Base-by-base conservation (phyloP, 1,139 yeast genomes). In the Suhomyces terraborum region DNA sequence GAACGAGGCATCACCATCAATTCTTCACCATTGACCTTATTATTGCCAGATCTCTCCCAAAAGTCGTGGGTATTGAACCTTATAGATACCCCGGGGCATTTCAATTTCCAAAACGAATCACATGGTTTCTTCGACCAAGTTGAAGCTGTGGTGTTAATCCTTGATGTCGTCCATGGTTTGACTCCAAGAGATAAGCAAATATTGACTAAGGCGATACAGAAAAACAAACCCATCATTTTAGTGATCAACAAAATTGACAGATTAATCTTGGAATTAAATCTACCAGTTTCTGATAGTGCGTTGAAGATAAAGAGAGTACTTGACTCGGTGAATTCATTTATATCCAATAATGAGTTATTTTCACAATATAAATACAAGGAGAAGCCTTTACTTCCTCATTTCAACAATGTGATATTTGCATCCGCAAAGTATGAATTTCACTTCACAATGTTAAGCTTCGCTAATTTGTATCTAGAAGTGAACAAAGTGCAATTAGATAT, bases 41-140 rank as follows among this genome's bases (percentile, higher is more conserved):
- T 91, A 8, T 59, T 84, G n/a, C 77, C 76, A 0, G 80, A 80
- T 53, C 48, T 77, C 20, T 69, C 67, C 16, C 81, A 75, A 1
- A 79, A 74, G 48, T 82, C 95, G 0, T 65, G 66, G 27, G 75
- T 79, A 1, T 54, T 84, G 21, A 88, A 85, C 53, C 51, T 89
- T 3, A 49, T 88, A 1, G 98, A 94, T 54, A 73, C 96, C 0
- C 99, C 99, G 0, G 99, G 99, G 0, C 98, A 93, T 62, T 76
- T 79, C 1, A 84, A 88, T 54, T 93, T 93, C 56, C 63, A 73
- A 23, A 96, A 88, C 55, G 98, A 93, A 53, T 67, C 80, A 3
- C 71, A 79, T 0, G 73, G 80, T 0, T 77, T 85, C 0, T 59
- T 83, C 16, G 61, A 79, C 22, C 69, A 81, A 1, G 77, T 77